Base-by-base conservation (phyloP, 1,139 yeast species). In the Nadsonia commutata region DNA sequence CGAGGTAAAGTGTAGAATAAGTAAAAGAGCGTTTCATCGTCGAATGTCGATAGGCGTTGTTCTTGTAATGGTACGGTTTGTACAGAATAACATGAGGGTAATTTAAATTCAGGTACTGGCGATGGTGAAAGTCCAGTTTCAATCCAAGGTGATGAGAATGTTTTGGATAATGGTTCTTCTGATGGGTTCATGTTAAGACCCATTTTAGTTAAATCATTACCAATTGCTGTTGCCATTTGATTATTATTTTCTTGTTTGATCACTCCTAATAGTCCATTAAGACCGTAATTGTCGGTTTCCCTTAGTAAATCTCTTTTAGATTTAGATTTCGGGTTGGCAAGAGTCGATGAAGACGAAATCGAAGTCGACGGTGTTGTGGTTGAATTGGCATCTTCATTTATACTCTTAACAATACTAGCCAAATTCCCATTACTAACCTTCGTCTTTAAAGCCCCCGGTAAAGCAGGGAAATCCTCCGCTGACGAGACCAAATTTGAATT, bases 1-100 rank as follows among this genome's bases (percentile, higher is more conserved):
- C 90, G 76, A 6, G 98, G 95, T 68, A 80, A 85, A 55, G 94
- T 83, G 64, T 93, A 93, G 60, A 93, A 93, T 27, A 93, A 80
- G 62, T 82, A 90, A 59, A 93, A 93, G 43, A 93, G 68, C 1
- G 97, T 90, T 56, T 90, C 97, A 56, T 90, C 98, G 39, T 85
- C 79, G 53, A 90, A 81, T 39, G 78, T 70, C 45, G 76, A 76
- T 45, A 90, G 74, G 57, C 85, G 79, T 44, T 75, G 74, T 56
- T 82, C 94, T 46, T 74, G 76, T 4, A 69, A 65, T 50, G 73
- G 81, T 53, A 64, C 70, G 55, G 66, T 71, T 52, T 63, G 69
- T 19, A 73, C 68, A 40, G 67, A 68, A 49, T 81, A 78, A 41
- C 78, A 68, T 20, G 62, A 54, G 1, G 94, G 94, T 31, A 77